A percentile compares a stretch with the other conserved stretches of the same genome.
Evolutionary conservation across 2,329 filamentous ascomycete species (phyloP).

Genomic region (Pezicula carpinea): DNA sequence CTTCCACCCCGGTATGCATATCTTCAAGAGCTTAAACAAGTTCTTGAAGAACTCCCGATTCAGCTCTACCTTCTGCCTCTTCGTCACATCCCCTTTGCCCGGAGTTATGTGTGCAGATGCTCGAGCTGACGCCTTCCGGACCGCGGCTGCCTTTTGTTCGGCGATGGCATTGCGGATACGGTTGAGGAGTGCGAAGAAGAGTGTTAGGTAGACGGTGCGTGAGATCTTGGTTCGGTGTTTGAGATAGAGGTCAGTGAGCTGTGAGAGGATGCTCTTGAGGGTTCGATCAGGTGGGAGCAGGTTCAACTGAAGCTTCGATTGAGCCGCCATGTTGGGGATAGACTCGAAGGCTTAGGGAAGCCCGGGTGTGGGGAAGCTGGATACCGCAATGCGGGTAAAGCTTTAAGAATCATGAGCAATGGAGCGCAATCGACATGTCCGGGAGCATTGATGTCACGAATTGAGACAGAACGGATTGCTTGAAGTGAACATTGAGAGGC

Average conservation of each 20-base stretch:
- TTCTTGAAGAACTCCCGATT: constrained; percentile 74
- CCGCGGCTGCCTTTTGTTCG: constrained; percentile 83
- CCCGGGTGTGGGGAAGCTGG: constrained; percentile 2
- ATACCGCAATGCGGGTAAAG: background rate
- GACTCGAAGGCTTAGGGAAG: background rate
- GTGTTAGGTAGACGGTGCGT: constrained; percentile 74
- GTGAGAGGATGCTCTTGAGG: constrained; percentile 59
- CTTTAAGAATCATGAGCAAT: background rate
- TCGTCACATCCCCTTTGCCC: constrained; percentile 28
- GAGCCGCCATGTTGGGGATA: constrained; percentile 57
- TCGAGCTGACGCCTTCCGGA: constrained; percentile 57
- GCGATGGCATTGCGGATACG: constrained; percentile 87
- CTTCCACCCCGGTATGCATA: constrained; percentile 85
- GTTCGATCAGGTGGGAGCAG: constrained; percentile 56
- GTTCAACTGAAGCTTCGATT: constrained; percentile 67
- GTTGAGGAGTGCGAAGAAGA: constrained; percentile 76
- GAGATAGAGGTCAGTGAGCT: constrained; percentile 69
- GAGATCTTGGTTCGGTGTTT: constrained; percentile 78
- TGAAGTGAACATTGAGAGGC: no score
- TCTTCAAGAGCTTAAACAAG: constrained; percentile 71
- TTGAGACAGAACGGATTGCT: no score
- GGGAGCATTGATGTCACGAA: no score
- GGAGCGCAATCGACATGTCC: background rate
- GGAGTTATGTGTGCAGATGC: constrained; percentile 46
- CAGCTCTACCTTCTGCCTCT: constrained; percentile 80